A percentile compares a stretch with the other conserved stretches of the same genome.
Conservation (phyloP, 2,329 filamentous ascomycete species). For the Chalara sp. region DNA sequence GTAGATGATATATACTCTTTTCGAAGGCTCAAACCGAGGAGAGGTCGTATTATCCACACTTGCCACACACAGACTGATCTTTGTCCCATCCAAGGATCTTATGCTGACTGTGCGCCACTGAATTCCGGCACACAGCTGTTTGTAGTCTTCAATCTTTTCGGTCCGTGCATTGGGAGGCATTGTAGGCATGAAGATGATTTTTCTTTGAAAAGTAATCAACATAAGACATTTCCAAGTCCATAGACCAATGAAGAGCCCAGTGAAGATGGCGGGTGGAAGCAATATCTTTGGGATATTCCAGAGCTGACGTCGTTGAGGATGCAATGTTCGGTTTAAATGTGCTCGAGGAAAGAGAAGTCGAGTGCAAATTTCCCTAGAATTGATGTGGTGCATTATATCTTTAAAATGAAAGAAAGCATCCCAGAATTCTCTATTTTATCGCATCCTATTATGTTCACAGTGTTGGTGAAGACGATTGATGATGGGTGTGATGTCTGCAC, state of each 20-base stretch:
- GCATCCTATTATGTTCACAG: no score
- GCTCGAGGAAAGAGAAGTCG: no score
- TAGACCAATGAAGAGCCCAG: slow-evolving; percentile 56
- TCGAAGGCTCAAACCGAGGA: neutral
- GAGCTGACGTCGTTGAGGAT: slow-evolving; percentile 11
- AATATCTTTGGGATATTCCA: slow-evolving; percentile 15
- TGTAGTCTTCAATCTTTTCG: slow-evolving; percentile 61
- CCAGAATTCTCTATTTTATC: no score
- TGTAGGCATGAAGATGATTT: slow-evolving; percentile 76
- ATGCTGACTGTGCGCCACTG: slow-evolving; percentile 60
- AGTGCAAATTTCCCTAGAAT: no score
- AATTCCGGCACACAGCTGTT: slow-evolving; percentile 51
- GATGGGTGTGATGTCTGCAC: no score
- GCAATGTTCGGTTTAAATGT: no score
- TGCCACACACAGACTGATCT: slow-evolving; percentile 51
- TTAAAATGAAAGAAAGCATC: no score
- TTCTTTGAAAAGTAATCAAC: slow-evolving; percentile 73
- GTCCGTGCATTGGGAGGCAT: slow-evolving; percentile 63
- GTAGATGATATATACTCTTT: slow-evolving; percentile 45
- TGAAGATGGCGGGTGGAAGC: slow-evolving; percentile 55
- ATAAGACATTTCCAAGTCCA: slow-evolving; percentile 65
- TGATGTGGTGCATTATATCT: no score
- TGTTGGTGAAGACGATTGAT: no score
- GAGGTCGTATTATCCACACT: slow-evolving; percentile 10
- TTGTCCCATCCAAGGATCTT: slow-evolving; percentile 56